phyloP scores from a whole-genome alignment of 208 protist species.

The Wallacemonas sp. region DNA sequence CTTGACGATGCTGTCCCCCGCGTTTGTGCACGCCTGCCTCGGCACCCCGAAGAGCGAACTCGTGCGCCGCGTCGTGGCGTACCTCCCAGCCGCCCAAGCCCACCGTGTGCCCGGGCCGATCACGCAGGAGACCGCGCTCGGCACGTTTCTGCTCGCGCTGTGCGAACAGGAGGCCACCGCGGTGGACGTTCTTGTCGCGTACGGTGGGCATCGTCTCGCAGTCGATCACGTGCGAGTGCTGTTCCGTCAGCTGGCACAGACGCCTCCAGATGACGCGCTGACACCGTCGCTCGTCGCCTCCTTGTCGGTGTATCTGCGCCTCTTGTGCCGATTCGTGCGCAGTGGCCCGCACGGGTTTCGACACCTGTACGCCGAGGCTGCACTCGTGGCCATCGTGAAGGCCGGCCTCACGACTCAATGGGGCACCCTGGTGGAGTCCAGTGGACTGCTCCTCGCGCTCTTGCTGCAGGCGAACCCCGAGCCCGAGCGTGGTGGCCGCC shows the following conservation, averaged over 20 bases:
- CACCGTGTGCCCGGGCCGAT: not conserved
- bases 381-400: not conserved
- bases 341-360: conserved; percentile 3
- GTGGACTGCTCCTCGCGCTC: not conserved
- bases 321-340: conserved; percentile 2
- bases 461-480: conserved; percentile 13
- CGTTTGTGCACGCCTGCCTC: conserved; percentile 16
- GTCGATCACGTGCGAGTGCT: conserved; percentile 18
- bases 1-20: conserved; percentile 21
- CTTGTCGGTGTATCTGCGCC: not conserved
- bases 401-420: not conserved
- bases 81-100: not conserved
- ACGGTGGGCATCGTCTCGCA: conserved; percentile 30
- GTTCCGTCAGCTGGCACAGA: not conserved
- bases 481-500: conserved; percentile 3
- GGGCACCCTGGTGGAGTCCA: not conserved
- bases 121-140: not conserved
- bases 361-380: not conserved
- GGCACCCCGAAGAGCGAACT: conserved; percentile 17
- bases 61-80: conserved; percentile 9
- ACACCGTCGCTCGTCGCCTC: not conserved
- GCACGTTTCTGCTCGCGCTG: not conserved
- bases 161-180: conserved; percentile 19
- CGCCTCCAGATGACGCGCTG: not conserved
- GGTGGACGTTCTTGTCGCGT: conserved; percentile 41